phyloP scores from a whole-genome alignment of 306 rosid genomes.

The Glycine latifolia region DNA sequence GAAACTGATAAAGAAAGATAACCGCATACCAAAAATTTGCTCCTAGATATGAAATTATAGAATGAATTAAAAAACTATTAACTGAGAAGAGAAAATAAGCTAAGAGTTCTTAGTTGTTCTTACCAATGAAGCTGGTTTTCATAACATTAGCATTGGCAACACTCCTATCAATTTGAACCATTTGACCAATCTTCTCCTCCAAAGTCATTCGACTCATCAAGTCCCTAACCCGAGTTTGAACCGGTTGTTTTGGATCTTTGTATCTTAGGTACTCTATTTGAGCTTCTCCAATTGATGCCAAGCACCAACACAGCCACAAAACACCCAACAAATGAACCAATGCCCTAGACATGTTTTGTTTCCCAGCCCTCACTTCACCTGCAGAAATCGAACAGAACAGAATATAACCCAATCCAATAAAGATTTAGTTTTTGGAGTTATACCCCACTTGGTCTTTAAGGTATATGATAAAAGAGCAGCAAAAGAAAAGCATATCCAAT shows the following conservation, averaged over 20 bases:
- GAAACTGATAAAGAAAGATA: no score
- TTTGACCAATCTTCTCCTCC: constrained; percentile 97
- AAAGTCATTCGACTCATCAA: constrained; percentile 81
- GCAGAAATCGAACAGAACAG: constrained; percentile 27
- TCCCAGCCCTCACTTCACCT: constrained; percentile 46
- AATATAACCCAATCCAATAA: constrained; percentile 30
- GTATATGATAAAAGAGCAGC: constrained; percentile 36
- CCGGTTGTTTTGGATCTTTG: constrained; percentile 77
- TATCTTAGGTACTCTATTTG: constrained; percentile 67
- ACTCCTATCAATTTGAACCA: constrained; percentile 92
- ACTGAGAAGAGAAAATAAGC: constrained; percentile 16
- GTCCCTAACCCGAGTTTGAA: constrained; percentile 72
- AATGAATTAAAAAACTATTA: neutral
- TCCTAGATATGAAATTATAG: no score
- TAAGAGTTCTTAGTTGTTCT: constrained; percentile 36
- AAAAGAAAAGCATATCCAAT: constrained; percentile 56
- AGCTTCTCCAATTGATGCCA: constrained; percentile 60
- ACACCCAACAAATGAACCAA: constrained; percentile 51
- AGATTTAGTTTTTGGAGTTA: constrained; percentile 39
- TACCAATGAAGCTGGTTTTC: constrained; percentile 80
- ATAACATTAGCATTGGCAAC: constrained; percentile 76
- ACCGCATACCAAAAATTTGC: no score
- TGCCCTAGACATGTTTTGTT: constrained; percentile 56
- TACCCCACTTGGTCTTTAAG: constrained; percentile 49
- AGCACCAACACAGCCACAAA: constrained; percentile 66